Evolutionary conservation across 495 filamentous ascomycete species (phyloP).

Genomic region (Penicillium psychrofluorescens): DNA sequence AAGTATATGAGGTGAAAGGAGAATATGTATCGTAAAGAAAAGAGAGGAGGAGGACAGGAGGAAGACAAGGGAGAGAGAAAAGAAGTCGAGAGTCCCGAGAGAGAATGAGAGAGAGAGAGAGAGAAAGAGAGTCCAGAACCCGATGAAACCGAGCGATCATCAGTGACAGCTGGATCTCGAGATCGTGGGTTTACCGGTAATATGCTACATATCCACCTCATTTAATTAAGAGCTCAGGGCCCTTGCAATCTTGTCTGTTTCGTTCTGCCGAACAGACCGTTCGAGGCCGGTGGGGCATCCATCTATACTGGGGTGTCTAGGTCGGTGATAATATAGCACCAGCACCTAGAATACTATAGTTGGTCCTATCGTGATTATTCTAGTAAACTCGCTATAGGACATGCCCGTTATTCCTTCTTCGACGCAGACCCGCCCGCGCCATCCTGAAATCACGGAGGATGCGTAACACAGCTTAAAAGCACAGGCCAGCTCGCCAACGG

Average conservation of each 20-base stretch:
- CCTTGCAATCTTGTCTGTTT: no score
- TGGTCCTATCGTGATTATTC: no score
- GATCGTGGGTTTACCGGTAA: no score
- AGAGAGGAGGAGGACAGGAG: neutral
- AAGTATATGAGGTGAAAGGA: neutral
- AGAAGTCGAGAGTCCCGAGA: neutral
- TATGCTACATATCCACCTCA: no score
- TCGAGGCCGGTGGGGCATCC: no score
- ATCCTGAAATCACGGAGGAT: constrained; percentile 21
- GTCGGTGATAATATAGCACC: neutral
- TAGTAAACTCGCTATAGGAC: no score
- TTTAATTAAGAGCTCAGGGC: no score
- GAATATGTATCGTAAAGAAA: neutral
- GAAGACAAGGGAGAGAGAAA: constrained; percentile 1
- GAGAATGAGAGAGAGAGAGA: no score
- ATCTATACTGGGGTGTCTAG: no score
- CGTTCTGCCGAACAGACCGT: no score
- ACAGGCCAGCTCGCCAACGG: constrained; percentile 12
- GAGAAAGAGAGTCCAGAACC: constrained; percentile 3
- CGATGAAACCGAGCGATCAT: neutral
- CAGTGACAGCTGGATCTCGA: no score
- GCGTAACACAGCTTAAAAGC: constrained; percentile 17
- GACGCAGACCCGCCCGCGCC: constrained; percentile 13
- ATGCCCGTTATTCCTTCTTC: neutral
- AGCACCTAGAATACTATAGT: neutral